Evolutionary conservation across 2,329 filamentous ascomycete species (phyloP).

Genomic region (Paecilomyces niveus): DNA sequence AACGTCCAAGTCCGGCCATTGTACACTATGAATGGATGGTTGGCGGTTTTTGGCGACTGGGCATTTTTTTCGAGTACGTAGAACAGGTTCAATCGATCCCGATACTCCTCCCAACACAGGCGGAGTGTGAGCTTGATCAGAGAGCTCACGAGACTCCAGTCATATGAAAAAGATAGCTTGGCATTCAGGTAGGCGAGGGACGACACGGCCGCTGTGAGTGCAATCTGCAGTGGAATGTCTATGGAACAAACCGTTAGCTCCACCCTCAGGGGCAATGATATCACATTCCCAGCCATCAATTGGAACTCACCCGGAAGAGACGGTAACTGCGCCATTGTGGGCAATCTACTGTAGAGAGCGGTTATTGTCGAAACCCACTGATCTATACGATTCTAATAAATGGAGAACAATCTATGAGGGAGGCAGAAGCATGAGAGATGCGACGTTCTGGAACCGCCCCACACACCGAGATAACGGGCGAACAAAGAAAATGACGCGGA

Average conservation of each 20-base stretch:
- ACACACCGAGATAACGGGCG: not conserved
- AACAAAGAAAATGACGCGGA: not conserved
- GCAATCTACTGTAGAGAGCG: not conserved
- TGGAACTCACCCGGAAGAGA: not conserved
- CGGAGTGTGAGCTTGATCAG: conserved; percentile 42
- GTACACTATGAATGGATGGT: conserved; percentile 57
- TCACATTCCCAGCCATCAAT: not conserved
- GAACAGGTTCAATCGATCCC: conserved; percentile 63
- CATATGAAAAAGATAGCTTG: conserved; percentile 59
- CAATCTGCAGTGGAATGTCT: conserved; percentile 34
- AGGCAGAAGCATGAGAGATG: not conserved
- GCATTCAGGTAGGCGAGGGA: conserved; percentile 74
- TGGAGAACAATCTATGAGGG: not conserved
- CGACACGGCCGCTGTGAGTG: conserved; percentile 57
- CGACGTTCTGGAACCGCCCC: not conserved
- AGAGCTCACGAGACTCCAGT: conserved; percentile 53
- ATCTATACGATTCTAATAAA: not conserved
- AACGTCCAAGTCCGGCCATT: conserved; percentile 66
- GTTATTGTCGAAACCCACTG: not conserved
- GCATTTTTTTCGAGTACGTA: conserved; percentile 67
- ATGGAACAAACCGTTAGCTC: not conserved
- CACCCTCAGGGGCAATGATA: not conserved
- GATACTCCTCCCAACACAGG: conserved; percentile 43
- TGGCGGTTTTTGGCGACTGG: conserved; percentile 43
- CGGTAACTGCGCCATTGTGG: not conserved